Evolutionary conservation across 495 filamentous ascomycete genomes (phyloP).

Genomic region (Penicillium antarcticum): DNA sequence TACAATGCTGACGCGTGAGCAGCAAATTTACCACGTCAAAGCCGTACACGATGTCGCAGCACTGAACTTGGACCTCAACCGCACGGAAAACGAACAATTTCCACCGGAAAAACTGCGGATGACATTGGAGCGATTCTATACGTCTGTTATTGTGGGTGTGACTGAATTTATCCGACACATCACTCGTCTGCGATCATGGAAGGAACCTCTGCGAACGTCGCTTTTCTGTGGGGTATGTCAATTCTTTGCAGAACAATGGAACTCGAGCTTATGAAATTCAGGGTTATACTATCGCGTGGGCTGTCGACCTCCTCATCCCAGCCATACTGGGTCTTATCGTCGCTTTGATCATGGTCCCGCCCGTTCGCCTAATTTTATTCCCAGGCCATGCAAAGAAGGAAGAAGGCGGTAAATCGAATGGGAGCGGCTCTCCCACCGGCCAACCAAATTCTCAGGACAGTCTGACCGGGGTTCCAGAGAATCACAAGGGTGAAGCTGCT

Average conservation of each 20-base stretch:
- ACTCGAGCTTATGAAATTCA: no score
- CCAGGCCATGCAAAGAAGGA: conserved; percentile 67
- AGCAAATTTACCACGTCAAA: conserved; percentile 91
- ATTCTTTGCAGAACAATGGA: no score
- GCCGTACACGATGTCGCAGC: conserved; percentile 51
- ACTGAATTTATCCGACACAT: conserved; percentile 70
- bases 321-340: conserved; percentile 54
- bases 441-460: conserved; percentile 75
- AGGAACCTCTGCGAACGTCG: conserved; percentile 65
- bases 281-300: conserved; percentile 75
- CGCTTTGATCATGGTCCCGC: conserved; percentile 64
- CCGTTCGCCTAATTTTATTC: conserved; percentile 62
- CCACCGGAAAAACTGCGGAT: conserved; percentile 81
- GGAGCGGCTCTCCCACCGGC: conserved; percentile 66
- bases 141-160: conserved; percentile 69
- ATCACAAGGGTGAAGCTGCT: conserved; percentile 80
- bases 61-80: conserved; percentile 73
- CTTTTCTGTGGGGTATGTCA: conserved; percentile 57
- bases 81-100: conserved; percentile 79
- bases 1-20: conserved; percentile 16
- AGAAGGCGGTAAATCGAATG: conserved; percentile 52
- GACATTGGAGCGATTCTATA: conserved; percentile 82
- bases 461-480: conserved; percentile 77
- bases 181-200: conserved; percentile 74
- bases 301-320: conserved; percentile 70